Conservation (phyloP, 345 rosid species). For the Corymbia maculata region DNA sequence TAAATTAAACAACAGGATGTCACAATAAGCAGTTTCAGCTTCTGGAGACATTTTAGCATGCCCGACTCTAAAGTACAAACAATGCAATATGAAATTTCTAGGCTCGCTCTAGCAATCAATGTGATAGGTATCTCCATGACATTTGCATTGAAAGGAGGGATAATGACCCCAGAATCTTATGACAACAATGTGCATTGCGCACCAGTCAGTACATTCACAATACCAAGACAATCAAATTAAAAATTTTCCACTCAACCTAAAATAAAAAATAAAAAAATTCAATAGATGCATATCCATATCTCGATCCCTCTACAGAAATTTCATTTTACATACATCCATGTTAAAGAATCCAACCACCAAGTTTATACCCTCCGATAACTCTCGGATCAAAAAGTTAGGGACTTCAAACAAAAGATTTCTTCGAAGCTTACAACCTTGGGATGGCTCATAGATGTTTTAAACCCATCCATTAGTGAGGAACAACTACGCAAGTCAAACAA, state of each 20-base stretch:
- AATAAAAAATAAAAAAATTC: not conserved
- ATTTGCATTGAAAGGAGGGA: not conserved
- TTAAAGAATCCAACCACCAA: not conserved
- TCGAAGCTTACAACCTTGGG: not conserved
- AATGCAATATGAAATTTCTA: not conserved
- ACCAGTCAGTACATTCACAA: not conserved
- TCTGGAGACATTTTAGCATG: not conserved
- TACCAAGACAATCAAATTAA: not conserved
- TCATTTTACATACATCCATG: not conserved
- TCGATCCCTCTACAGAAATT: not conserved
- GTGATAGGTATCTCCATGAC: not conserved
- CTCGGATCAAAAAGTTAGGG: not conserved
- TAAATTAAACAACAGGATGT: not conserved
- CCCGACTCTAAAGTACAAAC: not conserved
- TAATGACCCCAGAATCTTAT: not conserved
- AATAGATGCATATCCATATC: not conserved
- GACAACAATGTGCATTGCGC: not conserved
- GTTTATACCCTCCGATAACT: not conserved
- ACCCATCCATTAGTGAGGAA: not conserved
- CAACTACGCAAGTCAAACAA: not conserved
- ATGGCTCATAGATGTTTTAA: not conserved
- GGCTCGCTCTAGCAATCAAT: not conserved
- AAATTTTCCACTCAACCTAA: not conserved
- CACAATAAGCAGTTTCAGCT: not conserved
- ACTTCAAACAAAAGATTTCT: not conserved